Percentiles rank a stretch among this genome's conserved stretches.
Evolutionary conservation across 108 stramenopile species (phyloP).

Genomic region (Nitzschia sp.): DNA sequence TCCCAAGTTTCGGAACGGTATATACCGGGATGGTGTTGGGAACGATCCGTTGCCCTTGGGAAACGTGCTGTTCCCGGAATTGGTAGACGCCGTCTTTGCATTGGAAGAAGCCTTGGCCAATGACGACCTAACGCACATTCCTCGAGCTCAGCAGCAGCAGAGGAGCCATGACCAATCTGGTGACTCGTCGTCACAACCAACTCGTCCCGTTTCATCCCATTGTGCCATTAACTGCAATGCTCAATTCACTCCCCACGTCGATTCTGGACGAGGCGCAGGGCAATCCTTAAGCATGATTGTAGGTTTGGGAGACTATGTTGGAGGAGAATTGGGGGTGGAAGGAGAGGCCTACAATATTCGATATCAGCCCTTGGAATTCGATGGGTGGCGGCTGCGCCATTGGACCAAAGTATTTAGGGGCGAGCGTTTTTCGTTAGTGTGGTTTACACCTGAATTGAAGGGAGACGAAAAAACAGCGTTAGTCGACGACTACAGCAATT

Average conservation of each 20-base stretch:
- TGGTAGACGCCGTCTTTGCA: slow-evolving; percentile 86
- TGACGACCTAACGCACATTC: slow-evolving; percentile 75
- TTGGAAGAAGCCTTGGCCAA: slow-evolving; percentile 64
- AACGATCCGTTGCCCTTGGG: slow-evolving; percentile 67
- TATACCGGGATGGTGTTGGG: slow-evolving; percentile 64
- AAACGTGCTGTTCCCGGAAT: slow-evolving; percentile 88
- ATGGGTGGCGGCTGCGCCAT: slow-evolving; percentile 94
- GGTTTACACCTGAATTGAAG: slow-evolving; percentile 89
- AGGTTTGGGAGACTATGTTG: slow-evolving; percentile 84
- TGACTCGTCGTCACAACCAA: neutral
- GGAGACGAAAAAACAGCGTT: slow-evolving; percentile 82
- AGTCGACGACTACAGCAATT: no score
- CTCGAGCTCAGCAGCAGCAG: slow-evolving; percentile 59
- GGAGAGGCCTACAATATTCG: slow-evolving; percentile 85
- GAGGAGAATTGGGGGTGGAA: slow-evolving; percentile 93
- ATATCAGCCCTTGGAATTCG: slow-evolving; percentile 89
- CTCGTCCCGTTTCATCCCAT: neutral
- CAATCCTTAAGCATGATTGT: slow-evolving; percentile 91
- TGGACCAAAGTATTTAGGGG: slow-evolving; percentile 93
- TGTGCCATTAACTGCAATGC: slow-evolving; percentile 95
- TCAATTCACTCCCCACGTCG: slow-evolving; percentile 88
- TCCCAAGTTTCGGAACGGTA: slow-evolving; percentile 1
- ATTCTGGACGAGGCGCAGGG: slow-evolving; percentile 93
- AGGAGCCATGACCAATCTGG: neutral
- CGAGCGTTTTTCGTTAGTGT: slow-evolving; percentile 92